These are phyloP conservation scores for Sporothrix brasiliensis DNA, from an alignment of 2,329 filamentous ascomycete genomes.

Conservation along the genomic window DNA sequence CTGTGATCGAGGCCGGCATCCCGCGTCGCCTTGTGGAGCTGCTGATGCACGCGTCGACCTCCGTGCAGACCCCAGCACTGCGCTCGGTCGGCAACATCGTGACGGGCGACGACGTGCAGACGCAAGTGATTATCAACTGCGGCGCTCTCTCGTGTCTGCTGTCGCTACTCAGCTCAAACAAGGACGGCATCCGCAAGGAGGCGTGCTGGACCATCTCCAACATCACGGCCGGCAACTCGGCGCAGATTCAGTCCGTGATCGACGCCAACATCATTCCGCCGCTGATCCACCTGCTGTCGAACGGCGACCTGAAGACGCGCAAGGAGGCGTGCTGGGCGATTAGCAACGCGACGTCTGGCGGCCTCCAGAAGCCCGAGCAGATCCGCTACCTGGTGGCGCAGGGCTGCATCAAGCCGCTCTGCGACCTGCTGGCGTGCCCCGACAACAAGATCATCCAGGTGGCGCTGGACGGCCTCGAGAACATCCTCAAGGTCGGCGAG, in stretches of 20 bases:
- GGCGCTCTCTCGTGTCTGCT: constrained; percentile 90
- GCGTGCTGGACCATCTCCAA: constrained; percentile 99
- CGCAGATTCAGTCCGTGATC: constrained; percentile 94
- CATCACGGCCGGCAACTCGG: constrained; percentile 96
- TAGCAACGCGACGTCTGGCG: constrained; percentile 95
- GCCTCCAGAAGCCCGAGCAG: constrained; percentile 97
- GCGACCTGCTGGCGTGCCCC: constrained; percentile 90
- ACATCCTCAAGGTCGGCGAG: constrained; percentile 98
- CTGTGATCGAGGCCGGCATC: constrained; percentile 97
- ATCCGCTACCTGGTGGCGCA: constrained; percentile 92
- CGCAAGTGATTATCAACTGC: constrained; percentile 99
- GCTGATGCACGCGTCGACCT: constrained; percentile 96
- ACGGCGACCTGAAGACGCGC: constrained; percentile 97
- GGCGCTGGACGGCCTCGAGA: constrained; percentile 94
- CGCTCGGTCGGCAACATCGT: constrained; percentile 98
- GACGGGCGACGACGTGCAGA: constrained; percentile 97
- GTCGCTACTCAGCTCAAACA: constrained; percentile 90
- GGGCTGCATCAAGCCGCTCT: constrained; percentile 96
- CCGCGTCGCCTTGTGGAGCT: constrained; percentile 94
- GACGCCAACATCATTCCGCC: constrained; percentile 97
- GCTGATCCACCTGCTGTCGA: constrained; percentile 91
- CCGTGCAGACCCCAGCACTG: constrained; percentile 94
- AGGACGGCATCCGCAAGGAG: constrained; percentile 98
- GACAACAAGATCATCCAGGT: constrained; percentile 99
- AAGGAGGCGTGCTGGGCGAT: constrained; percentile 99